phyloP scores from a whole-genome alignment of 1,284 basidiomycete species.

The Gomphus sp. region DNA sequence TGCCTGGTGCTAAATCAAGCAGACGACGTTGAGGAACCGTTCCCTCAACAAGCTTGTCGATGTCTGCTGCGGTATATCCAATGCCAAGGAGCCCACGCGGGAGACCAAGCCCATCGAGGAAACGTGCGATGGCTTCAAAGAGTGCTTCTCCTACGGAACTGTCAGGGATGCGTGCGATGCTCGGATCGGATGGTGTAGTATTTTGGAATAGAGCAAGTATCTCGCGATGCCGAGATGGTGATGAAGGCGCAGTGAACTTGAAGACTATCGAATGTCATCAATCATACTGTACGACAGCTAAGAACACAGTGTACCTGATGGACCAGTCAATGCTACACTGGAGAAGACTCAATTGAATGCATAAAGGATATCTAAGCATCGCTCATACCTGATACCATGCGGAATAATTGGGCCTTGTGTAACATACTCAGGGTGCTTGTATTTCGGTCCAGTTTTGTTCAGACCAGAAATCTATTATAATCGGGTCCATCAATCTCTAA shows the following conservation, averaged over 20 bases:
- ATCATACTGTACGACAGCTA: not conserved
- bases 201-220: slow-evolving; percentile 78
- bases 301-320: slow-evolving; percentile 41
- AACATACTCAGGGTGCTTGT: slow-evolving; percentile 78
- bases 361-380: not conserved
- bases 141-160: slow-evolving; percentile 73
- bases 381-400: slow-evolving; percentile 68
- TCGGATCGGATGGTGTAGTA: slow-evolving; percentile 54
- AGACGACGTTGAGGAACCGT: slow-evolving; percentile 84
- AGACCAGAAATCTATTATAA: slow-evolving; percentile 74
- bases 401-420: slow-evolving; percentile 86
- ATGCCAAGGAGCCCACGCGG: slow-evolving; percentile 84
- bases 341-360: not conserved
- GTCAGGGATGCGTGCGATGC: slow-evolving; percentile 71
- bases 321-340: slow-evolving; percentile 83
- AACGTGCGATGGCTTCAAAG: slow-evolving; percentile 84
- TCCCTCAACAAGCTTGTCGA: slow-evolving; percentile 70
- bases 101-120: slow-evolving; percentile 81
- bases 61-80: slow-evolving; percentile 66
- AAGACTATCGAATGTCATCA: slow-evolving; percentile 47
- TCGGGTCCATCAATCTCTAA: no score
- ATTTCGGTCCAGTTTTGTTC: slow-evolving; percentile 89
- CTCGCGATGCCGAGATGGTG: slow-evolving; percentile 84
- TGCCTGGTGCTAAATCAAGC: slow-evolving; percentile 78
- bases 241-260: slow-evolving; percentile 87